Base-by-base conservation (phyloP, 345 rosid genomes). In the Populus euphratica region DNA sequence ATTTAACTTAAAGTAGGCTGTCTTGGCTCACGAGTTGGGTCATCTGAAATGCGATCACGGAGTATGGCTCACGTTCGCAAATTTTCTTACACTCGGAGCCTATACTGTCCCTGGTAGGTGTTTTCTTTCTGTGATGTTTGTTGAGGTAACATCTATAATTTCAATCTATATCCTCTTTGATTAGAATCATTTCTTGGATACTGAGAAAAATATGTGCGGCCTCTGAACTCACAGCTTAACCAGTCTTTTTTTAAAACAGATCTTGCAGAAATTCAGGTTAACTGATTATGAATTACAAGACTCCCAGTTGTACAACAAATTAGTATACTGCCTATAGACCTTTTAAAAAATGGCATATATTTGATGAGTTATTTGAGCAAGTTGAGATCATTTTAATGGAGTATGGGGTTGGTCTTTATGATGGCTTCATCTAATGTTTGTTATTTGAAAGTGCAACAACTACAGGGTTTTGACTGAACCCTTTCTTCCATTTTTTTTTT, bases 41-140 rank as follows among this genome's bases (percentile, higher is more conserved):
- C 98, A 93, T 89, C 89, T 95, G 73, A 93, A 95, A 84, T 95
- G 99, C 8, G 96, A 95, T 79, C 99, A 93, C 41, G 98, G 99
- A 69, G 93, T 93, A 16, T 95, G 99, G 99, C 97, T 95, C 75
- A 93, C 99, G 16, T 89, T 95, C 84, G 99, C 98, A 65, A 95
- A 92, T 76, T 87, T 93, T 81, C 94, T 95, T 82, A 93, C 96
- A 49, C 88, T 95, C 72, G 99, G 98, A 56, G 99, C 96, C n/a
- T 88, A 95, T 83, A 86, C 86, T 67, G 88, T 95, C 78, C 99
- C 98, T 69, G 98, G 99, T 93, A 89, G 79, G 90, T 78, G 12
- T 74, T 85, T 63, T 63, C 25, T 44, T 68, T 67, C 61, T 65
- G 20, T 54, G 76, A 67, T 33, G n/a, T 50, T 72, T 54, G n/a